Evolutionary conservation across 2,329 filamentous ascomycete genomes (phyloP).

Genomic region (Lecanicillium sp.): DNA sequence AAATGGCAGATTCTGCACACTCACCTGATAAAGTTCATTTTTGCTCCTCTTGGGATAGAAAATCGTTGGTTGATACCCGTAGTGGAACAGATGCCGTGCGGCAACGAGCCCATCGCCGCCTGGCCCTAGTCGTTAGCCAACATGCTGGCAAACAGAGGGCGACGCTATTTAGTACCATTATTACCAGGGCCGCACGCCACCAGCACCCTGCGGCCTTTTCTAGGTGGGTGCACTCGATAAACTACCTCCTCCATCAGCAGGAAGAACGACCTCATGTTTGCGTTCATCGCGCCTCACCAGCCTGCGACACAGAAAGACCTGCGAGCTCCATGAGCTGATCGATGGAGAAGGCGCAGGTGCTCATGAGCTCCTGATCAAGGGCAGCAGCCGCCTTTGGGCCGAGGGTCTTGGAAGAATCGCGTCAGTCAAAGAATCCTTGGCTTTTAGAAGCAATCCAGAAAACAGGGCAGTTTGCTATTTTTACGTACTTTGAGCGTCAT

Average conservation of each 20-base stretch:
- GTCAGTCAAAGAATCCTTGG: too few species aligned
- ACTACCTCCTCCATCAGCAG: constrained; percentile 43
- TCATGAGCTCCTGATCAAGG: constrained; percentile 92
- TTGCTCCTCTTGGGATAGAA: constrained; percentile 93
- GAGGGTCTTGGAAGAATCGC: too few species aligned
- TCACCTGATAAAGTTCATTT: constrained; percentile 79
- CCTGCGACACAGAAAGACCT: constrained; percentile 86
- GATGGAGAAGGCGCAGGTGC: constrained; percentile 75
- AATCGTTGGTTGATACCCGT: constrained; percentile 80
- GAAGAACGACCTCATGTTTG: constrained; percentile 15
- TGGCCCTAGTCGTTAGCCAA: constrained; percentile 29
- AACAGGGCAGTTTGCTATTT: too few species aligned
- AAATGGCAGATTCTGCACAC: constrained; percentile 10
- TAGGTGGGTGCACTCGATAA: constrained; percentile 73
- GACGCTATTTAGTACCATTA: constrained; percentile 42
- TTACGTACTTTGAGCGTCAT: constrained; percentile 26
- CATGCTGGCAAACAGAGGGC: not conserved
- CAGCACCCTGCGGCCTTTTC: constrained; percentile 63
- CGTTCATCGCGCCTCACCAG: too few species aligned
- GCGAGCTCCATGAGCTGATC: constrained; percentile 98
- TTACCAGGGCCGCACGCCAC: constrained; percentile 86
- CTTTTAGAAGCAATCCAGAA: too few species aligned
- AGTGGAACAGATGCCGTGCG: constrained; percentile 83
- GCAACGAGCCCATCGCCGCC: constrained; percentile 93
- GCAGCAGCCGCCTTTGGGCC: constrained; percentile 80